Conservation (phyloP, 2,329 filamentous ascomycete species). For the Leptographium galeiforme region DNA sequence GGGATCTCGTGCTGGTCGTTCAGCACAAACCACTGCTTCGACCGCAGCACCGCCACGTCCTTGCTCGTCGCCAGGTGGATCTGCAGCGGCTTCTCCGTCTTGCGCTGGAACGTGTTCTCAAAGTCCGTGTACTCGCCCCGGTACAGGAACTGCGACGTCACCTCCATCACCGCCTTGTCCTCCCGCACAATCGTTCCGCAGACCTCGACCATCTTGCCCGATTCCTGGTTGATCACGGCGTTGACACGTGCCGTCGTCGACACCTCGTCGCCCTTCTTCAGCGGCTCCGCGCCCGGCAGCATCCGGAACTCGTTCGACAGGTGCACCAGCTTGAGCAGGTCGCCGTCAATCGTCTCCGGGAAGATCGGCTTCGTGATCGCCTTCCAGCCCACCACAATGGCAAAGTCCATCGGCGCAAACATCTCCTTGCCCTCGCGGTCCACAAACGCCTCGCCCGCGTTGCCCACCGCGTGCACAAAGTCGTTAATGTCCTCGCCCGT, state of each 20-base stretch:
- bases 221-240: constrained; percentile 93
- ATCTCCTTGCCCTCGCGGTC: constrained; percentile 89
- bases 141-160: constrained; percentile 96
- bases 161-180: constrained; percentile 84
- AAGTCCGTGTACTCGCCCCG: constrained; percentile 84
- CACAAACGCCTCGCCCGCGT: constrained; percentile 94
- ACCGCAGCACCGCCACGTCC: constrained; percentile 85
- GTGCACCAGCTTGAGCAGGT: constrained; percentile 90
- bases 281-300: constrained; percentile 84
- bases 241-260: constrained; percentile 93
- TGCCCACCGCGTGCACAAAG: constrained; percentile 97
- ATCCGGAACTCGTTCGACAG: constrained; percentile 97
- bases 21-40: constrained; percentile 94
- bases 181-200: constrained; percentile 87
- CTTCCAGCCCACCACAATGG: constrained; percentile 97
- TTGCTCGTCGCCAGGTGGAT: constrained; percentile 75
- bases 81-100: constrained; percentile 90
- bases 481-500: constrained; percentile 91
- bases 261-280: constrained; percentile 90
- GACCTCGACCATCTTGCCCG: constrained; percentile 99
- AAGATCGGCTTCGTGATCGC: constrained; percentile 99
- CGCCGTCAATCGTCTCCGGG: constrained; percentile 88
- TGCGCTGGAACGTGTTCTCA: constrained; percentile 97
- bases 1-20: constrained; percentile 62
- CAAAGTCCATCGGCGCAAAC: constrained; percentile 96